Conservation (phyloP, 116 monocot species). For the Iris pallida region DNA sequence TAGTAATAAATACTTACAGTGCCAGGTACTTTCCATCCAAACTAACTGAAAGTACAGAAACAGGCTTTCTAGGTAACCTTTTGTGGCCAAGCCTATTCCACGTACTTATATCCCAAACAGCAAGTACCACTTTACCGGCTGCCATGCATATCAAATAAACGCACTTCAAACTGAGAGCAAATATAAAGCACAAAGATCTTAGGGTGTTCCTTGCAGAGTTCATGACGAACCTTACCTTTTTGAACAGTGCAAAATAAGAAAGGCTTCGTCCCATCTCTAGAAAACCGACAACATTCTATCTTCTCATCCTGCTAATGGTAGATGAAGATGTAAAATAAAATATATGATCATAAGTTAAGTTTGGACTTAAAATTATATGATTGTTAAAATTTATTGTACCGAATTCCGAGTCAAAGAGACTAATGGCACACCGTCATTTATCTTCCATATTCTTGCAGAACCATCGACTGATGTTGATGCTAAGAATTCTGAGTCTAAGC, state of each 20-base stretch:
- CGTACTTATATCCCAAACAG: constrained; percentile 86
- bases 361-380: neutral
- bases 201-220: neutral
- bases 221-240: constrained; percentile 39
- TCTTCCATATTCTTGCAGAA: constrained; percentile 96
- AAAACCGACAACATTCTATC: constrained; percentile 91
- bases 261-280: constrained; percentile 79
- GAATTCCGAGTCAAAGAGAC: constrained; percentile 57
- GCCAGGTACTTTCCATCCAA: constrained; percentile 96
- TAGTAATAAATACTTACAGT: constrained; percentile 49
- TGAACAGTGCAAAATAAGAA: constrained; percentile 74
- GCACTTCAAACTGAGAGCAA: neutral
- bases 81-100: constrained; percentile 89
- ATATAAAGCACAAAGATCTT: no score
- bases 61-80: constrained; percentile 62
- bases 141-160: constrained; percentile 10
- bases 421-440: constrained; percentile 80
- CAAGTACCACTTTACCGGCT: constrained; percentile 50
- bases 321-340: neutral
- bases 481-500: constrained; percentile 93
- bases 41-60: constrained; percentile 78
- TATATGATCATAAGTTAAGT: neutral
- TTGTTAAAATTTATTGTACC: constrained; percentile 27
- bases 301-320: constrained; percentile 61
- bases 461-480: constrained; percentile 89